phyloP scores from a whole-genome alignment of 192 early-diverging fungal species.

The Entomortierella beljakovae region DNA sequence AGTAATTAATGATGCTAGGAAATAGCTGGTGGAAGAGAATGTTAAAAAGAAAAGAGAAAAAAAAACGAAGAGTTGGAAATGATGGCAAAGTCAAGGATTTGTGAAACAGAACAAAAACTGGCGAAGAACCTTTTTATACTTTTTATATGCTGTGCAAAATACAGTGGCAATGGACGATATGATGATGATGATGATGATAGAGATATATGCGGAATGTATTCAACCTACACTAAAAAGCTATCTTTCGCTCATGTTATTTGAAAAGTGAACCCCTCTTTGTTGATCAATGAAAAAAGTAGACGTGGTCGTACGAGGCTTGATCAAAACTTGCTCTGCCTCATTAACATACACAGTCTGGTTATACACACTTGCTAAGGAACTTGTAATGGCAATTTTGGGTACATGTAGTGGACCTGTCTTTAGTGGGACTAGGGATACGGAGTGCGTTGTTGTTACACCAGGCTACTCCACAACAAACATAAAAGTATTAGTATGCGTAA shows the following conservation, averaged over 20 bases:
- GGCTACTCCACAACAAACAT: slow-evolving; percentile 43
- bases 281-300: slow-evolving; percentile 72
- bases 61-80: too few species aligned
- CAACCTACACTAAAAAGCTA: background rate
- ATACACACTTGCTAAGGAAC: slow-evolving; percentile 54
- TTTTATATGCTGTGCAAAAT: too few species aligned
- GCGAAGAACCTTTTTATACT: too few species aligned
- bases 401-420: slow-evolving; percentile 69
- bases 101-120: too few species aligned
- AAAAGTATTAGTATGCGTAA: background rate
- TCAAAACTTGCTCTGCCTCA: slow-evolving; percentile 67
- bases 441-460: slow-evolving; percentile 59
- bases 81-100: too few species aligned
- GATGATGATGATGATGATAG: too few species aligned
- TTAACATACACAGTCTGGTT: slow-evolving; percentile 67
- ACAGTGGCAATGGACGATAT: too few species aligned
- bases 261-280: slow-evolving; percentile 60
- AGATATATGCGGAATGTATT: too few species aligned
- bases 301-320: slow-evolving; percentile 66
- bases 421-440: slow-evolving; percentile 65
- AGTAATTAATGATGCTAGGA: too few species aligned
- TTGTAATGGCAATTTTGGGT: slow-evolving; percentile 60
- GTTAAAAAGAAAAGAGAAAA: too few species aligned
- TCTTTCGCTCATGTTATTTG: slow-evolving; percentile 20
- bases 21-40: too few species aligned